Conservation (phyloP, 257 asterid species). For the Verbascum thapsus region DNA sequence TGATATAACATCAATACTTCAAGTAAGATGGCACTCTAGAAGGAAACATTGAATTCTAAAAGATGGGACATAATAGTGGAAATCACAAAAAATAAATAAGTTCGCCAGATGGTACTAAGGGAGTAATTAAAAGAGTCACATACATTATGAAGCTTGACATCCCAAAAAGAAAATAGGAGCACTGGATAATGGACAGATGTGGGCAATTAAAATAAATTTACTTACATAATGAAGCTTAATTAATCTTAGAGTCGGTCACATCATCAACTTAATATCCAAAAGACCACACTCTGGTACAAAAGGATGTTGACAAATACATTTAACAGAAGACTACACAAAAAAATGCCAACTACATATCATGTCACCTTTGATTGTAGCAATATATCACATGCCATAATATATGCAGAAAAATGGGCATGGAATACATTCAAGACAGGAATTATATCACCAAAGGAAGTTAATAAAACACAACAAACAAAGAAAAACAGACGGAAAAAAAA, state of each 20-base stretch:
- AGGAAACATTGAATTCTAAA: neutral
- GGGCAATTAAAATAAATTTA: neutral
- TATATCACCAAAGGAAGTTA: neutral
- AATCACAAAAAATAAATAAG: neutral
- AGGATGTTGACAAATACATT: neutral
- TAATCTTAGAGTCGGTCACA: neutral
- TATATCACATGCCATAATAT: neutral
- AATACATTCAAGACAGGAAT: constrained; percentile 14
- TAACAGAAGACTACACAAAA: neutral
- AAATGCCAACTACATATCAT: neutral
- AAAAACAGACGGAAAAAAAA: neutral
- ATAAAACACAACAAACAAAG: constrained; percentile 16
- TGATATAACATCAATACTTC: neutral
- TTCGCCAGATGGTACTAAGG: neutral
- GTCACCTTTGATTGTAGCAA: neutral
- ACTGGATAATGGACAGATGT: neutral
- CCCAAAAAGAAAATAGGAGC: too few relatives aligned
- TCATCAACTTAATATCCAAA: neutral
- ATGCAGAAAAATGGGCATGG: neutral
- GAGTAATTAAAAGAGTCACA: too few relatives aligned
- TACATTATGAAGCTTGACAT: too few relatives aligned
- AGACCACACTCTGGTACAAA: neutral
- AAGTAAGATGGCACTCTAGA: neutral
- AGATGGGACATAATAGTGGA: neutral
- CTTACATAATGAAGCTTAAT: neutral